Base-by-base conservation (phyloP, 2,329 filamentous ascomycete species). In the Sporothrix phasma region DNA sequence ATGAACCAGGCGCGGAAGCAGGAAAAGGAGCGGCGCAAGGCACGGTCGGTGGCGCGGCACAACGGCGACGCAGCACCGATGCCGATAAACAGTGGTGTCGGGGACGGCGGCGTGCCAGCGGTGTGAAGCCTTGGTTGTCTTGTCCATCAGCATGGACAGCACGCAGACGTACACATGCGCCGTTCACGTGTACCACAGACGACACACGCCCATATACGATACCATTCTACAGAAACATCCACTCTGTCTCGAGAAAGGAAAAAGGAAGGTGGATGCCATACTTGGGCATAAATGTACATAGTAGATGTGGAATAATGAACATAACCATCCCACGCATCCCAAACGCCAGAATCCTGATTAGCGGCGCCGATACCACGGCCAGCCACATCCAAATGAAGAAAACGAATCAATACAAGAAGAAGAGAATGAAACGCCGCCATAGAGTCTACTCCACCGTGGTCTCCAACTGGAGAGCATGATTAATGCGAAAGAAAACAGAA, bases 1-100 rank as follows among this genome's bases (percentile, higher is more conserved):
- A 72, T 89, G 70, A 88, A 80, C 69, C 88, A 90, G 75, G 88
- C 88, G 7, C 81, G 81, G 70, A 90, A 87, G 78, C 77, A 76
- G 66, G 83, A 85, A 67, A 89, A 88, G 74, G 81, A 84, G 71
- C 79, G 76, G 61, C 77, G 80, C 64, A 79, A 78, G 70, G 73
- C 63, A 17, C 75, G 74, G 67, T 69, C 67, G 11, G 69, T 71
- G 22, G 73, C 72, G 0, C 76, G 78, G 66, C 58, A 53, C 29
- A 61, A 17, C 37, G 67, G 61, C 45, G 54, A 29, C 19, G 46
- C 26, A 13, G 34, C 34, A 13, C 17, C 3, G 29, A 7, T 3
- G 19, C 19, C 2, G 46, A 37, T 13, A 1, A 13, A 13, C 34
- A 37, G 10, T 13, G 22, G n/a, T 29, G n/a, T n/a, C n/a, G 59